Conservation (phyloP, 129 eudicot genomes). For the Ambrosia trifida region DNA sequence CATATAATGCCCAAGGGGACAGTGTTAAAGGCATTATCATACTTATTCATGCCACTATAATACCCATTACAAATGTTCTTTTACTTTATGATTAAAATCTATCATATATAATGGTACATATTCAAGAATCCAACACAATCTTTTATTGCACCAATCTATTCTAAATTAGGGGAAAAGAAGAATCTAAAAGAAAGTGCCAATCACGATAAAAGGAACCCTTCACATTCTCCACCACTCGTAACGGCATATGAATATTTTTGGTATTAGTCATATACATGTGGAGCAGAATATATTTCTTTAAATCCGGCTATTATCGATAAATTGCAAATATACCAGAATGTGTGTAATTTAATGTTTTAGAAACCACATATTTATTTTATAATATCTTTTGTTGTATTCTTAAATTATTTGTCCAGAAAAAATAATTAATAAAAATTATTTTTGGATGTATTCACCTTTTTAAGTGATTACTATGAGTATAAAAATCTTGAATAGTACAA, state of each 20-base stretch:
- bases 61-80: too few relatives aligned
- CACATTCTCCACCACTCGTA: background rate
- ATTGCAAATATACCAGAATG: background rate
- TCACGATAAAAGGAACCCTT: background rate
- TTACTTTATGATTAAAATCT: too few relatives aligned
- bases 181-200: conserved; percentile 13
- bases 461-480: too few relatives aligned
- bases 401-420: background rate
- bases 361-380: background rate
- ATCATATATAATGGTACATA: background rate
- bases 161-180: background rate
- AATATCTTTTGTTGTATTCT: background rate
- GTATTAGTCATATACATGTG: conserved; percentile 2
- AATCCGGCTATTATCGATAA: background rate
- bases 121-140: background rate
- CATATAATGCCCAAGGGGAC: too few relatives aligned
- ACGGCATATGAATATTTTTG: conserved; percentile 16
- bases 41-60: too few relatives aligned
- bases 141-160: background rate
- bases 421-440: background rate
- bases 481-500: too few relatives aligned
- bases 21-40: too few relatives aligned
- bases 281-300: background rate
- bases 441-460: too few relatives aligned
- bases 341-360: background rate